Evolutionary conservation across 1,284 basidiomycete species (phyloP).

Genomic region (Ganoderma meredithae): DNA sequence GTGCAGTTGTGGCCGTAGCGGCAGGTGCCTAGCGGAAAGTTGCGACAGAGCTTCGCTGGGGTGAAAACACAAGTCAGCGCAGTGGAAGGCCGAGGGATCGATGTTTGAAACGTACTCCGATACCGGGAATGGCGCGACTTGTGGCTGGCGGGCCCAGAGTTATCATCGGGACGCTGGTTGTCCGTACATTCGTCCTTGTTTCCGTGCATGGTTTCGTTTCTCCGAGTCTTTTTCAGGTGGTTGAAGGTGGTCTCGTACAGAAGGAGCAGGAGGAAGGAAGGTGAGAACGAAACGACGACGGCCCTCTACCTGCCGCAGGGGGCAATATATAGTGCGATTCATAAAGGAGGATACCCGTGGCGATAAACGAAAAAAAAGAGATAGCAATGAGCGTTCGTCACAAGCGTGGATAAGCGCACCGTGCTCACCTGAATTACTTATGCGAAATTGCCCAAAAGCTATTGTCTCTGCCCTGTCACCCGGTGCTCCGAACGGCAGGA

Average conservation of each 20-base stretch:
- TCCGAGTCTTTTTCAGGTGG: neutral
- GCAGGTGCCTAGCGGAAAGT: conserved; percentile 40
- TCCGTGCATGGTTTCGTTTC: conserved; percentile 19
- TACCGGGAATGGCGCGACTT: conserved; percentile 19
- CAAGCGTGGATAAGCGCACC: conserved; percentile 15
- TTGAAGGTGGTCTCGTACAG: neutral
- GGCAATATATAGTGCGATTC: neutral
- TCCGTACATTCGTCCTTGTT: neutral
- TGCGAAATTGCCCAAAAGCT: conserved; percentile 12
- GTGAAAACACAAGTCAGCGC: neutral
- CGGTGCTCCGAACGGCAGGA: conserved; percentile 14
- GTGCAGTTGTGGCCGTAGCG: conserved; percentile 39
- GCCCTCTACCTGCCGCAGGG: neutral
- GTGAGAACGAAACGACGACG: neutral
- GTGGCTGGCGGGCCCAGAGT: neutral
- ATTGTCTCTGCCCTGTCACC: conserved; percentile 23
- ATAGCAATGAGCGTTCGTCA: conserved; percentile 7
- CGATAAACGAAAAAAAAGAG: conserved; percentile 4
- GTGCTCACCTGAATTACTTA: conserved; percentile 19
- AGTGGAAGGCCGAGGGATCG: neutral
- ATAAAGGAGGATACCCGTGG: neutral
- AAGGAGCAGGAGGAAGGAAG: neutral
- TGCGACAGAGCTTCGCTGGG: conserved; percentile 40
- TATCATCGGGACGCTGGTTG: neutral
- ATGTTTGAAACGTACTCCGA: conserved; percentile 23